phyloP scores from a whole-genome alignment of 768 basidiomycete species.

The Roridomyces roridus region DNA sequence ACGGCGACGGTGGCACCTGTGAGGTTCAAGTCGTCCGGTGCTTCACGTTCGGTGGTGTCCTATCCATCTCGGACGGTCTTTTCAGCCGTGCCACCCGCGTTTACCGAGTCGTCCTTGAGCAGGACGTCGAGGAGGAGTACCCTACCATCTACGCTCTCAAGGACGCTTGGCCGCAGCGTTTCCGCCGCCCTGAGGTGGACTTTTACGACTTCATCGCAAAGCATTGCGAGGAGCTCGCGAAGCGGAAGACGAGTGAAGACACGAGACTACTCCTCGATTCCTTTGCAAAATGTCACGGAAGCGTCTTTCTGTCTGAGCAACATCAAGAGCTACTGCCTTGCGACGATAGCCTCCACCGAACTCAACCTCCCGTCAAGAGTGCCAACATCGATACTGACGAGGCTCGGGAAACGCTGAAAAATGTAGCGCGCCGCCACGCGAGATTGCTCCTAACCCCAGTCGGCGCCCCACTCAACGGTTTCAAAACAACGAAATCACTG shows the following conservation, averaged over 20 bases:
- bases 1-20: too few species aligned
- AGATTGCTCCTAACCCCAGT: conserved; percentile 6
- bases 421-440: conserved; percentile 2
- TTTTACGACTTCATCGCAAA: conserved; percentile 6
- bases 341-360: too few species aligned
- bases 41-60: neutral
- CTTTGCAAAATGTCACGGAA: conserved; percentile 1
- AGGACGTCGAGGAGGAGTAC: neutral
- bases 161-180: neutral
- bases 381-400: neutral
- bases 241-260: too few species aligned
- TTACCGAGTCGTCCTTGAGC: conserved; percentile 1
- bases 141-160: conserved; percentile 6
- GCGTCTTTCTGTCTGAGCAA: neutral
- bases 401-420: neutral
- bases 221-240: neutral
- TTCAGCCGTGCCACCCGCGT: conserved; percentile 14
- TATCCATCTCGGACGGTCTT: conserved; percentile 4
- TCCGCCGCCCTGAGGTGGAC: conserved; percentile 9
- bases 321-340: too few species aligned
- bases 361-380: too few species aligned
- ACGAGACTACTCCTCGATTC: too few species aligned
- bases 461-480: neutral
- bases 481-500: neutral
- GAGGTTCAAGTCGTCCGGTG: neutral